Evolutionary conservation across 352 stramenopile genomes (phyloP), one percentile per base, ranked within the genome.

Genomic region (Hyaloperonospora arabidopsidis): DNA sequence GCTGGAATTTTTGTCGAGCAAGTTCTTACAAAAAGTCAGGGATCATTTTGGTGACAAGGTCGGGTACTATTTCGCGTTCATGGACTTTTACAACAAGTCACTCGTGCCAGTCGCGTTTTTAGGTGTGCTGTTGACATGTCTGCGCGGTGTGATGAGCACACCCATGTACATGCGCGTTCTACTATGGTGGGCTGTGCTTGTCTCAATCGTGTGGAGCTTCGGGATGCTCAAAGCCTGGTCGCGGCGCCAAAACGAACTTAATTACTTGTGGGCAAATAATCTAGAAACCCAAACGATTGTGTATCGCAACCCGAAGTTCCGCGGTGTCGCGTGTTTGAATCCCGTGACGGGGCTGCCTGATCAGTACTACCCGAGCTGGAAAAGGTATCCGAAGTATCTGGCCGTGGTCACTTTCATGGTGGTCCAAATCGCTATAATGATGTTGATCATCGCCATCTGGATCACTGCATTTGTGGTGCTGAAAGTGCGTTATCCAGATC

Each of bases 51-150:
- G 82, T 28, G 82, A 90, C 57, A 89, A 89, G 50, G 79, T 93
- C 15, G 79, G 79, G 17, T 93, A 87, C 58, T 93, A 93, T 51
- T 93, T 93, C 38, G 78, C 79, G 10, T 93, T 89, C 55, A 85
- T 87, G 58, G 78, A 89, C 66, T 88, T 83, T 44, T 93, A 93
- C 78, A 93, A 90, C 64, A 93, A 89, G 56, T 62, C 77, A 41
- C 60, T 93, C 23, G 56, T 87, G 10, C 82, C 79, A n/a, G 84
- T 93, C 43, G 82, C 82, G 1, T 51, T 90, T 23, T 54, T 93
- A 4, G 82, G 82, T 1, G 62, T 92, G 25, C 25, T 88, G 29
- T 61, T 92, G 43, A 86, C 79, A 29, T 83, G 72, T 47, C 67
- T 90, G 17, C 78, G 77, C 21, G 54, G 69, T 15, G 50, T 68